These are phyloP conservation scores for Dalbergia oliveri DNA, from an alignment of 306 rosid species.

Conservation along the genomic window DNA sequence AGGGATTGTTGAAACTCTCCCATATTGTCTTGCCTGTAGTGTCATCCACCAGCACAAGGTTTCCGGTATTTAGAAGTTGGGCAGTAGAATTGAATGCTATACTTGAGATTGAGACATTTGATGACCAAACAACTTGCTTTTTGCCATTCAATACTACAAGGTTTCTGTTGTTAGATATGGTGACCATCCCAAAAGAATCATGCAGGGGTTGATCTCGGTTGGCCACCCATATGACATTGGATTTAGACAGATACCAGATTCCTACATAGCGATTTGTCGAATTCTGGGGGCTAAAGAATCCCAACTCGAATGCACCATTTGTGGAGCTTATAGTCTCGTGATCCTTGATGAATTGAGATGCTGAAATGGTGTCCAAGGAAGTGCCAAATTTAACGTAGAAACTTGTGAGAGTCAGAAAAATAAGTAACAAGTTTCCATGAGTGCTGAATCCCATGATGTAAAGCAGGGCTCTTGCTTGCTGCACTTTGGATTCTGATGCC, in stretches of 20 bases:
- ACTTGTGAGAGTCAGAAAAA: neutral
- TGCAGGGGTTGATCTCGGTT: conserved; percentile 47
- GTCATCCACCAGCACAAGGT: conserved; percentile 49
- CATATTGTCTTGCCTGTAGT: conserved; percentile 36
- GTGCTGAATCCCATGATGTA: neutral
- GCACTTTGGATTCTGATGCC: neutral
- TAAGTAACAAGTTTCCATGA: neutral
- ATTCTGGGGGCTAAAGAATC: conserved; percentile 56
- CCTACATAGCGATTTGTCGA: conserved; percentile 50
- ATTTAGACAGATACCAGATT: conserved; percentile 46
- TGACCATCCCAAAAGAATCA: conserved; percentile 43
- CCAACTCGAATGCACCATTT: conserved; percentile 33
- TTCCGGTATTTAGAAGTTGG: conserved; percentile 45
- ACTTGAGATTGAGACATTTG: conserved; percentile 45
- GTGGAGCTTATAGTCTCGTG: conserved; percentile 30
- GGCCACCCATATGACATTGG: conserved; percentile 54
- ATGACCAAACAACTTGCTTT: conserved; percentile 47
- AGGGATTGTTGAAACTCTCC: conserved; percentile 56
- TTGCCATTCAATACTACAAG: conserved; percentile 43
- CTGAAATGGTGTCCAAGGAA: neutral
- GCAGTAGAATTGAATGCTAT: conserved; percentile 20
- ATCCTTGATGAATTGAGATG: neutral
- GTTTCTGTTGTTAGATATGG: conserved; percentile 34
- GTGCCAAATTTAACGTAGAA: neutral
- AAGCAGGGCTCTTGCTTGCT: neutral